A percentile compares a stretch with the other conserved stretches of the same genome.
phyloP scores from a whole-genome alignment of 164 flowering plant species.

The Annona cherimola region DNA sequence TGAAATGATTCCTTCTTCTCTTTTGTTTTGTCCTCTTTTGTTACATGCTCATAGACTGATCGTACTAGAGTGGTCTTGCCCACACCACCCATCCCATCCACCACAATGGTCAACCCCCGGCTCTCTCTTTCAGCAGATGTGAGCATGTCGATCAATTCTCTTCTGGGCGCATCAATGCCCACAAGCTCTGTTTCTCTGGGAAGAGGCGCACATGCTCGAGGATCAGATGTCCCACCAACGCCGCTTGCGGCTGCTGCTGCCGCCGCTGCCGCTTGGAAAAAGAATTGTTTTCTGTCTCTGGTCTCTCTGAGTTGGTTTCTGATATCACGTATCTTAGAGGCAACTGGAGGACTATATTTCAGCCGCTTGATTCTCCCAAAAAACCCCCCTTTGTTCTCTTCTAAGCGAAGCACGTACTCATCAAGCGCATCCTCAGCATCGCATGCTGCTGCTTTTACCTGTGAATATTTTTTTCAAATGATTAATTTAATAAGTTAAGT shows the following conservation, averaged over 20 bases:
- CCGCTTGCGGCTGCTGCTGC: background rate
- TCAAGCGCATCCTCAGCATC: background rate
- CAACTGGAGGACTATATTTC: background rate
- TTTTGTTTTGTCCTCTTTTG: background rate
- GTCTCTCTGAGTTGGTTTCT: background rate
- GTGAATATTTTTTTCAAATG: no score
- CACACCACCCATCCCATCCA: conserved; percentile 20
- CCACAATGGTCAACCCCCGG: background rate
- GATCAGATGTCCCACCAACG: background rate
- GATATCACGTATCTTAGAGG: background rate
- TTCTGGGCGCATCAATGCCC: background rate
- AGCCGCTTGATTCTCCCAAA: background rate
- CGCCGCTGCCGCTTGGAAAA: background rate
- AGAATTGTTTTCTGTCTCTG: background rate
- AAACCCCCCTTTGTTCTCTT: background rate
- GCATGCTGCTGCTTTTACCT: background rate
- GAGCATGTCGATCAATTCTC: background rate
- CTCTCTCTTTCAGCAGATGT: background rate
- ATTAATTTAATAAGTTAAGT: no score
- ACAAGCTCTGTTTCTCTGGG: background rate
- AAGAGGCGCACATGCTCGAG: background rate
- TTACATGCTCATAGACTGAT: conserved; percentile 9
- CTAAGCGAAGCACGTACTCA: background rate
- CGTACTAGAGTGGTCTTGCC: conserved; percentile 22
- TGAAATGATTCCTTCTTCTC: no score